These are phyloP conservation scores for Gypsophila paniculata DNA, from an alignment of 179 eudicot species.

Conservation along the genomic window DNA sequence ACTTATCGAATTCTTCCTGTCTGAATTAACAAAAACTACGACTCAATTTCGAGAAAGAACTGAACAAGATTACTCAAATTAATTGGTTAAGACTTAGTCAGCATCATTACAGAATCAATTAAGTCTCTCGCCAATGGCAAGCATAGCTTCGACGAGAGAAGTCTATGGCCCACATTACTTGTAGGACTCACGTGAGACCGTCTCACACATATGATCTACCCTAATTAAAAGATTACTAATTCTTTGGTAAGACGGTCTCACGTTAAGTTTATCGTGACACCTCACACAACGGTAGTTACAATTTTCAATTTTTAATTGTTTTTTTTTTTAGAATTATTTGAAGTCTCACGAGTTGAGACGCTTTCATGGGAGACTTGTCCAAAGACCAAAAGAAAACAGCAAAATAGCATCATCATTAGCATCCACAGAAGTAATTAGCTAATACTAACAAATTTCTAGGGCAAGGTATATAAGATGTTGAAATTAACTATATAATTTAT, in stretches of 20 bases:
- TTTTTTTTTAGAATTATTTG: too few species aligned
- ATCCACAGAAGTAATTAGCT: neutral
- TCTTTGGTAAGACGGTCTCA: too few species aligned
- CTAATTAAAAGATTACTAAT: too few species aligned
- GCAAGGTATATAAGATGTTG: neutral
- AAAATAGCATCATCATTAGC: neutral
- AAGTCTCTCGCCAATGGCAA: neutral
- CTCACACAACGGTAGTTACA: too few species aligned
- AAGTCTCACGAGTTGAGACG: too few species aligned
- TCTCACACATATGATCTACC: too few species aligned
- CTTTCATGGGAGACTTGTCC: too few species aligned
- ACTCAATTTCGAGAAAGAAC: neutral
- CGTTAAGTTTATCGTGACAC: too few species aligned
- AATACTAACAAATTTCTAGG: neutral
- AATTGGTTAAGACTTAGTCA: neutral
- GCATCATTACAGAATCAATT: neutral
- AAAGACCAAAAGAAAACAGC: too few species aligned
- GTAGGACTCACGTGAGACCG: too few species aligned
- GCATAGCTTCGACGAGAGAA: neutral
- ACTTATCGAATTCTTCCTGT: conserved; percentile 63
- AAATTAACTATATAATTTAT: too few species aligned
- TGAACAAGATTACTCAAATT: neutral
- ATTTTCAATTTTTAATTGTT: too few species aligned
- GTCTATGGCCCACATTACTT: neutral
- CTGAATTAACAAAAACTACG: conserved; percentile 34